Base-by-base conservation (phyloP, 2,329 filamentous ascomycete species). In the Botryotinia convoluta region DNA sequence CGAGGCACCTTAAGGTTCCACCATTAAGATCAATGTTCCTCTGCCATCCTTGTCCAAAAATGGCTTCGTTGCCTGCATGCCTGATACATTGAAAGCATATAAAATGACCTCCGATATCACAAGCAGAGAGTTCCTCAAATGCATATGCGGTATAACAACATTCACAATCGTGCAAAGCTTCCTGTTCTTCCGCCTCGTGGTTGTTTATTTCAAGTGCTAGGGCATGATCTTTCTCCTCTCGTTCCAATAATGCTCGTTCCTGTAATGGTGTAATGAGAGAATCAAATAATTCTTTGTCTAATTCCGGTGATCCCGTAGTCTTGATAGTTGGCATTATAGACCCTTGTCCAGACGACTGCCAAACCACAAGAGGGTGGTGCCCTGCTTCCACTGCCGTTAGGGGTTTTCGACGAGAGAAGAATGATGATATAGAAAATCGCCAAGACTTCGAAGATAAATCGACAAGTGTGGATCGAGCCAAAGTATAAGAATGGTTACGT, bases 41-140 rank as follows among this genome's bases (percentile, higher is more conserved):
- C 68, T 90, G 88, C 93, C 95, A 98, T 70, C 93, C 93, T 81
- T 98, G 96, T 0, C 96, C 96, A 80, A 97, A 98, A 0, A 98
- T 85, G 2, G 95, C 94, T 81, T 98, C 95, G 68, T 91, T 92
- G 74, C 95, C 87, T 18, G 94, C 91, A 76, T 92, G 90, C 76
- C 91, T 91, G 69, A 98, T 91, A 82, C 96, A 98, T 63, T 89
- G 88, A 82, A 95, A 91, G 83, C 93, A 96, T 72, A 95, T 86
- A 80, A 93, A 88, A 82, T 96, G 93, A 2, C 89, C 90, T 4
- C 88, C 86, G 45, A 85, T 82, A 79, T 88, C 88, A 83, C 93
- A 96, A 18, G 71, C 87, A 0, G 92, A 89, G 73, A 95, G 87
- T 78, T 93, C 89, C 81, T 95, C 92, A 75, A 95, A 93, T 0